Conservation (phyloP, 1,284 basidiomycete genomes). For the Cryptococcus deneoformans region DNA sequence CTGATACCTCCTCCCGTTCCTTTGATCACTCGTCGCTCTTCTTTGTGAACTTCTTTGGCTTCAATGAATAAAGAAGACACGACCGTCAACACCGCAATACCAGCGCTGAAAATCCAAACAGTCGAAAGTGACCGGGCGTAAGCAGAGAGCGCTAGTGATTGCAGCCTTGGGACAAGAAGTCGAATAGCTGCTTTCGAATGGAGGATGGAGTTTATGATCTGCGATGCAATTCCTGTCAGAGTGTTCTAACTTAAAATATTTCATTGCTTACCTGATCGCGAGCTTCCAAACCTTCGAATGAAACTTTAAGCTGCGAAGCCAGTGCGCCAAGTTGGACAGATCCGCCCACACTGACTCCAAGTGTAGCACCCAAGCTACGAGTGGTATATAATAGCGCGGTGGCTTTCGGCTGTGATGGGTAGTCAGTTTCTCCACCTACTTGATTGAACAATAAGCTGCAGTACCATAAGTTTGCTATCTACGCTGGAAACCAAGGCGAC, state of each 20-base stretch:
- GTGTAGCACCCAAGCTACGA: conserved; percentile 43
- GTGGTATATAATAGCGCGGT: conserved; percentile 48
- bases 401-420: conserved; percentile 36
- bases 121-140: conserved; percentile 35
- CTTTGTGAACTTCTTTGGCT: conserved; percentile 20
- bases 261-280: conserved; percentile 16
- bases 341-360: conserved; percentile 44
- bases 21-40: neutral
- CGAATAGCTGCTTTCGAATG: conserved; percentile 47
- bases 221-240: neutral
- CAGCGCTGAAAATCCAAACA: conserved; percentile 27
- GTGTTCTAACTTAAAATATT: neutral
- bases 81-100: conserved; percentile 30
- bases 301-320: conserved; percentile 16
- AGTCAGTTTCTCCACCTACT: too few relatives aligned
- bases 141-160: conserved; percentile 34
- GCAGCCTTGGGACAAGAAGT: conserved; percentile 20
- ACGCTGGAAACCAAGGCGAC: conserved; percentile 45
- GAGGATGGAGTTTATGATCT: conserved; percentile 42
- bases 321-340: conserved; percentile 44
- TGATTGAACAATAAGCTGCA: neutral
- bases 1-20: conserved; percentile 5
- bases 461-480: conserved; percentile 41
- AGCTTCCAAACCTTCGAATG: conserved; percentile 16
- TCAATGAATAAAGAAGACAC: conserved; percentile 28